Evolutionary conservation across 305 asterid genomes (phyloP).

Genomic region (Fraxinus sp.): DNA sequence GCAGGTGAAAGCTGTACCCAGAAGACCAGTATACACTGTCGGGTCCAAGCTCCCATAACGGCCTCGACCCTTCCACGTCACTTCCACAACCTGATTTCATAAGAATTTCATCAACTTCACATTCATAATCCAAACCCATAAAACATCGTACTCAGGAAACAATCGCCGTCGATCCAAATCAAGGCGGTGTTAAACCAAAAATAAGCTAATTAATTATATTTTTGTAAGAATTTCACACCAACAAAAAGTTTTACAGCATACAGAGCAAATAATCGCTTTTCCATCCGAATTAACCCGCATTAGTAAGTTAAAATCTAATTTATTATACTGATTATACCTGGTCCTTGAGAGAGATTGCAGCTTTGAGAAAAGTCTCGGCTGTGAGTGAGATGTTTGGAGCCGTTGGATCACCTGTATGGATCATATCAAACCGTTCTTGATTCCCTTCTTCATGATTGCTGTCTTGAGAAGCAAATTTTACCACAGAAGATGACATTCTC

Average conservation of each 20-base stretch:
- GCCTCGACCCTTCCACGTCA: constrained; percentile 53
- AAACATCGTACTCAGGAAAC: background rate
- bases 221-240: background rate
- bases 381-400: constrained; percentile 37
- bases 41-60: constrained; percentile 41
- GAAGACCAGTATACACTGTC: constrained; percentile 57
- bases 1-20: constrained; percentile 75
- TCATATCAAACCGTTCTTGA: constrained; percentile 38
- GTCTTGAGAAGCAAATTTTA: constrained; percentile 45
- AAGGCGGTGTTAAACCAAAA: background rate
- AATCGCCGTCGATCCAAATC: background rate
- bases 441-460: constrained; percentile 42
- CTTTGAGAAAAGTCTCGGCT: constrained; percentile 46
- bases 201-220: background rate
- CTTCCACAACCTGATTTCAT: constrained; percentile 49
- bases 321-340: constrained; percentile 30
- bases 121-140: background rate
- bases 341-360: constrained; percentile 62
- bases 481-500: constrained; percentile 49
- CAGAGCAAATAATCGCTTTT: background rate
- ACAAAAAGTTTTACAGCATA: background rate
- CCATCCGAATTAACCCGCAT: background rate
- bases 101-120: background rate
- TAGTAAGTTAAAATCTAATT: background rate
- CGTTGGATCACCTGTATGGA: constrained; percentile 33